Evolutionary conservation across 2,329 filamentous ascomycete genomes (phyloP), one percentile per base, ranked within the genome.

Genomic region (Verticillium nonalfalfae): DNA sequence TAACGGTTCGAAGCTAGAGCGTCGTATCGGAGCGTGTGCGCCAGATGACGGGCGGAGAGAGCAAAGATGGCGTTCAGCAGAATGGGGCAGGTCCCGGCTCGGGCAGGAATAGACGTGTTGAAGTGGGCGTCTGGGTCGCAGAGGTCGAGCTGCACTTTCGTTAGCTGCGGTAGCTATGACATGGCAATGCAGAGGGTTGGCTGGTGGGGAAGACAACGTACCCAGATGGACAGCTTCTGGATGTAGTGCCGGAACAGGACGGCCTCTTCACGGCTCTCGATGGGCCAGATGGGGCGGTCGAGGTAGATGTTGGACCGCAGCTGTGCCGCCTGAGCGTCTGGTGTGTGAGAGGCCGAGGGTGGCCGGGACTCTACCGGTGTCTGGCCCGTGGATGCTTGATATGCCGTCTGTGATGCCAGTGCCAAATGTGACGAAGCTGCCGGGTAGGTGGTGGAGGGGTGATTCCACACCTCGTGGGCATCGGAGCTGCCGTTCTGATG

Each of bases 61-160:
- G 84, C 83, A 52, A 85, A 77, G 33, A 86, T 84, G 26, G 84
- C 83, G 60, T 85, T 84, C 13, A 85, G 73, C 4, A 87, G 74
- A 2, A 81, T 79, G 0, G 79, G 79, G 59, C 78, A 84, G 1
- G 72, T 76, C 13, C 76, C 76, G 4, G 84, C 82, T 21, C 80
- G 74, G 60, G 80, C 76, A 0, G 84, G 84, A 0, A 86, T 83
- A 6, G 81, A 73, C 0, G 77, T 74, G 60, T 81, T 79, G 65
- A 87, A 87, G 62, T 84, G 81, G 18, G 69, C 68, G 1, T 65
- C 62, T 5, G 72, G 70, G 54, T 79, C 77, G 56, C 76, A 79
- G 1, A 78, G 66, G 59, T 79, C 77, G 58, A 79, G 76, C 77
- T 79, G 56, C 65, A 26, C 5, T 5, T 50, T 2, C 13, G 50